Conservation (phyloP, 2,329 filamentous ascomycete genomes). For the Calcarisporium arbuscula region DNA sequence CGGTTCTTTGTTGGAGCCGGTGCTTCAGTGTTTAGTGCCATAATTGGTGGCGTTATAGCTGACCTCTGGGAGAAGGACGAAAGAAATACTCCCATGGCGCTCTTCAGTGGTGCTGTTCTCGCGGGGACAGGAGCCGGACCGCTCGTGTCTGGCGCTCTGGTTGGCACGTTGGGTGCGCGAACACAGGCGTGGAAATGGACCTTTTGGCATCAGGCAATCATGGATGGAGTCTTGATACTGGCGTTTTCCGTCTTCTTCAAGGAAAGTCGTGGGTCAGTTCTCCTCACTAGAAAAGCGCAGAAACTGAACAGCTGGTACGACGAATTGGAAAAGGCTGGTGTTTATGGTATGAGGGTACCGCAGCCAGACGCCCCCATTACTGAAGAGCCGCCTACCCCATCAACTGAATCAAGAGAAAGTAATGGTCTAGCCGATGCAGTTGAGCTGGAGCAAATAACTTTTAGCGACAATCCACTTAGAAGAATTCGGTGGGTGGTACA, state of each 20-base stretch:
- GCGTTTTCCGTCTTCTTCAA: conserved; percentile 65
- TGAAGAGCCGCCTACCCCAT: conserved; percentile 6
- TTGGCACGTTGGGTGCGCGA: conserved; percentile 45
- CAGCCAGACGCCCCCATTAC: conserved; percentile 11
- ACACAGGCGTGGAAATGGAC: conserved; percentile 71
- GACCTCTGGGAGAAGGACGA: conserved; percentile 76
- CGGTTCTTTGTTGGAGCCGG: conserved; percentile 75
- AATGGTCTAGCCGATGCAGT: too few relatives aligned
- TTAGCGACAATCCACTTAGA: conserved; percentile 7
- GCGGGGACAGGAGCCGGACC: conserved; percentile 77
- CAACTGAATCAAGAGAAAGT: too few relatives aligned
- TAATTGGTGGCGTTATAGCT: conserved; percentile 86
- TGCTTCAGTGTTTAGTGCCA: conserved; percentile 73
- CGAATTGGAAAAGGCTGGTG: conserved; percentile 58
- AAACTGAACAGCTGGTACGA: conserved; percentile 76
- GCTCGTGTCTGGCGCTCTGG: conserved; percentile 63
- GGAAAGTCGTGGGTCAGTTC: conserved; percentile 75
- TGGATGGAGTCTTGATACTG: conserved; percentile 52
- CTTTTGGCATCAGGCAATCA: conserved; percentile 79
- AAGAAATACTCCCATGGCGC: conserved; percentile 82
- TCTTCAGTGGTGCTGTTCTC: conserved; percentile 76
- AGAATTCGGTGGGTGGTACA: conserved; percentile 76
- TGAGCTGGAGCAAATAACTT: neutral
- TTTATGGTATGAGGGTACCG: conserved; percentile 39
- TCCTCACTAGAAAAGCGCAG: conserved; percentile 69